Evolutionary conservation across 768 basidiomycete genomes (phyloP), one percentile per base, ranked within the genome.

Genomic region (Russula ochroleuca): DNA sequence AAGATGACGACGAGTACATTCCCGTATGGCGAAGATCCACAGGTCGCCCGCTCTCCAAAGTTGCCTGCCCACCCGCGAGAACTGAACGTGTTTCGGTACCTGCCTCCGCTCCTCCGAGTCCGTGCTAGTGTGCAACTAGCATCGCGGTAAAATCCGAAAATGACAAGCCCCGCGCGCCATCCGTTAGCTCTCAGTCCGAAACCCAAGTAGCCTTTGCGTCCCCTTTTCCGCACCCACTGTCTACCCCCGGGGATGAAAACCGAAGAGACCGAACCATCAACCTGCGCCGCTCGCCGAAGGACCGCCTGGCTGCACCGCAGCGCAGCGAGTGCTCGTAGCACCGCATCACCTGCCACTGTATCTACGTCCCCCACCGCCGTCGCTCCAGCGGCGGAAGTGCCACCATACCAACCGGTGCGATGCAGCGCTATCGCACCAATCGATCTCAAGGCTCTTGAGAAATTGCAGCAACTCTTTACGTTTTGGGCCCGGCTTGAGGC

Each of bases 391-490:
- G 15, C 31, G n/a, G 41, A 31, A 19, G 35, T 33, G 8, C 25
- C 38, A 7, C 41, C 62, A 1, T 51, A 48, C 10, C 11, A 37
- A 43, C 51, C 35, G 21, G 33, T 15, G 5, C 35, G n/a, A 17
- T 57, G 63, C 15, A 64, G 33, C 45, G 47, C 51, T 13, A 15
- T 21, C 9, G 45, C 58, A 1, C 63, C 63, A n/a, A 59, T 64
- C 28, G 45, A 64, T 13, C 25, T 64, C 13, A 57, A 64, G 3
- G 38, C 57, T 21, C 58, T 63, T 37, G 62, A 63, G 0, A 63
- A 59, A 35, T 40, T 64, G 37, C 63, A 64, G 47, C 57, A 59
- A 25, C 15, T 64, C 21, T 17, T 64, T 25, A 33, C 63, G 6
- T 21, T 49, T 31, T 59, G 57, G 5, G 58, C 63, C 0, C 57